Base-by-base conservation (phyloP, 1,139 yeast genomes). In the Hyphopichia pseudoburtonii region DNA sequence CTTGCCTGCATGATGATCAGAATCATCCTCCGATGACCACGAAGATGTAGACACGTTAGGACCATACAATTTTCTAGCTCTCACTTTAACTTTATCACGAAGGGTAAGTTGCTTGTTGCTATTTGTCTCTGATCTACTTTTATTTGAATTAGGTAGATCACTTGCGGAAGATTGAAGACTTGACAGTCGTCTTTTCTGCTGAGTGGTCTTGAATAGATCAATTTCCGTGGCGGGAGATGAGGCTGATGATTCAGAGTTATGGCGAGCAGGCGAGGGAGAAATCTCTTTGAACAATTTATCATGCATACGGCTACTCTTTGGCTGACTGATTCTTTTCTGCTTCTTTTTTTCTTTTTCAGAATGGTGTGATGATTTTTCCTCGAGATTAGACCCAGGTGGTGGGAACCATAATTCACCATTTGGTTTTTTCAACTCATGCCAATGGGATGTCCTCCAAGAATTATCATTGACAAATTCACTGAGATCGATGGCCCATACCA, bases 401-500 rank as follows among this genome's bases (percentile, higher is more conserved):
- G 82, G 82, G 47, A 75, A 82, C 85, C 90, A 80, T 6, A 71
- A 53, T 22, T 73, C 67, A 0, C 89, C 89, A 6, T 66, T 58
- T 0, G 82, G 64, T 37, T 71, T 70, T 28, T 62, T 60, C 35
- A 86, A 59, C 46, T 82, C 82, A 47, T 73, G 64, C 80, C 86
- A 80, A 51, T 83, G 84, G n/a, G 65, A 58, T 7, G 72, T 63
- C 47, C 90, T 68, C 92, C 95, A 86, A 0, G 74, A 62, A 17
- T 71, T 45, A 54, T 87, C 95, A 35, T 76, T 71, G 7, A 78
- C 61, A 26, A 74, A 57, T 52, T 87, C 96, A 37, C 77, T 67
- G 32, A 82, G 58, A 38, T 81, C 86, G 3, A 86, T 72, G 30
- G 83, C 80, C 95, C 95, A 87, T 4, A 69, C 35, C 60, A 64